phyloP scores from a whole-genome alignment of 345 rosid species.

The Moricandia arvensis region DNA sequence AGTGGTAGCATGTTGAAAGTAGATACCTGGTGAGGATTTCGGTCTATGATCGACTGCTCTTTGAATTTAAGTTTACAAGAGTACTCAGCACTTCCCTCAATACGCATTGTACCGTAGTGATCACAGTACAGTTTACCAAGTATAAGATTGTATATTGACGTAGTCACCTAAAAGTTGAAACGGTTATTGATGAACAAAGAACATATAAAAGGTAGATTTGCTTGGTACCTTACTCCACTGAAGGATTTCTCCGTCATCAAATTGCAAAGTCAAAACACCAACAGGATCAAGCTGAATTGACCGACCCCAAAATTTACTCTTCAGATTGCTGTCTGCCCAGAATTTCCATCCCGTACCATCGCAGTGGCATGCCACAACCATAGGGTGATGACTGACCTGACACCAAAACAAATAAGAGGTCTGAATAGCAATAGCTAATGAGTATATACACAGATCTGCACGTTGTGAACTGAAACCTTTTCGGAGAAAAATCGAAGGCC shows the following conservation, averaged over 20 bases:
- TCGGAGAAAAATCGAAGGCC: conserved; percentile 91
- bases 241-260: conserved; percentile 91
- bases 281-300: conserved; percentile 97
- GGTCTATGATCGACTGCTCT: conserved; percentile 93
- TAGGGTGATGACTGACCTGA: conserved; percentile 99
- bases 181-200: conserved; percentile 8
- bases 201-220: conserved; percentile 4
- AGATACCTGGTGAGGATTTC: conserved; percentile 96
- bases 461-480: conserved; percentile 55
- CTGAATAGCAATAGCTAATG: conserved; percentile 6
- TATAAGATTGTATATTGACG: conserved; percentile 97
- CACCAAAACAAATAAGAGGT: conserved; percentile 32
- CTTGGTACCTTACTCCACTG: conserved; percentile 88
- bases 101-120: conserved; percentile 96
- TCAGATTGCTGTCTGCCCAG: conserved; percentile 95
- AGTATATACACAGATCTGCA: neutral
- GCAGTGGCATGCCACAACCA: conserved; percentile 96
- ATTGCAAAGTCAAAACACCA: conserved; percentile 82
- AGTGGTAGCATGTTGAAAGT: conserved; percentile 5
- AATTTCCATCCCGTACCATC: conserved; percentile 99
- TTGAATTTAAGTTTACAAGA: conserved; percentile 96
- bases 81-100: conserved; percentile 68
- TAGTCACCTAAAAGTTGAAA: conserved; percentile 63
- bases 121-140: conserved; percentile 94
- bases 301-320: conserved; percentile 99